Conservation (phyloP, 2,329 filamentous ascomycete genomes). For the Cladosporium cucumerinum region DNA sequence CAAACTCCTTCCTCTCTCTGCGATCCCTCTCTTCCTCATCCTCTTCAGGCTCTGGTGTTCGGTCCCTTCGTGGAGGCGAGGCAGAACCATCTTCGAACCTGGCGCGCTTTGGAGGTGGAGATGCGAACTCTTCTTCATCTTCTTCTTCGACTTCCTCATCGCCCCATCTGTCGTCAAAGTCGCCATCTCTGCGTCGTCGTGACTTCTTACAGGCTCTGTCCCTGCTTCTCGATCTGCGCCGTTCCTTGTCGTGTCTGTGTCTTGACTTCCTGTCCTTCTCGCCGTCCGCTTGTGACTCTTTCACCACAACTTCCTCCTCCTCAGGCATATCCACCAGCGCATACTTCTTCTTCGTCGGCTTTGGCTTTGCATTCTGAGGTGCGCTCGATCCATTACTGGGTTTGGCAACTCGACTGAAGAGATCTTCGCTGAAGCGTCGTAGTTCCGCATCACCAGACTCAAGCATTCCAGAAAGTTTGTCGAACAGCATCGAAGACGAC, state of each 20-base stretch:
- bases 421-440: constrained; percentile 45
- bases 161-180: constrained; percentile 77
- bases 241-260: constrained; percentile 38
- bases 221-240: constrained; percentile 31
- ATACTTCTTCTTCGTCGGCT: constrained; percentile 49
- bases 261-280: constrained; percentile 36
- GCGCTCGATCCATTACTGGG: constrained; percentile 23
- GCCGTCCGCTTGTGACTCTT: constrained; percentile 14
- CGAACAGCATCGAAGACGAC: constrained; percentile 46
- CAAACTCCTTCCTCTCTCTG: constrained; percentile 74
- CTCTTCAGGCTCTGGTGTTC: constrained; percentile 21
- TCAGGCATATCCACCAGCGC: constrained; percentile 54
- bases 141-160: constrained; percentile 64
- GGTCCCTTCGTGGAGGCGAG: constrained; percentile 24
- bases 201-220: constrained; percentile 50
- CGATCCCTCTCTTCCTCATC: constrained; percentile 57
- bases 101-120: constrained; percentile 68
- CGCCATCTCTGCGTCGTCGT: constrained; percentile 46
- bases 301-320: constrained; percentile 32
- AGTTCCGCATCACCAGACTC: constrained; percentile 48
- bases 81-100: constrained; percentile 55
- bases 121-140: constrained; percentile 59
- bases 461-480: constrained; percentile 52
- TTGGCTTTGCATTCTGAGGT: constrained; percentile 24
- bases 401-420: constrained; percentile 38